A percentile compares a stretch with the other conserved stretches of the same genome.
These are phyloP conservation scores for Coniferiporia sulphurascens DNA, from an alignment of 1,284 basidiomycete species.

Conservation along the genomic window DNA sequence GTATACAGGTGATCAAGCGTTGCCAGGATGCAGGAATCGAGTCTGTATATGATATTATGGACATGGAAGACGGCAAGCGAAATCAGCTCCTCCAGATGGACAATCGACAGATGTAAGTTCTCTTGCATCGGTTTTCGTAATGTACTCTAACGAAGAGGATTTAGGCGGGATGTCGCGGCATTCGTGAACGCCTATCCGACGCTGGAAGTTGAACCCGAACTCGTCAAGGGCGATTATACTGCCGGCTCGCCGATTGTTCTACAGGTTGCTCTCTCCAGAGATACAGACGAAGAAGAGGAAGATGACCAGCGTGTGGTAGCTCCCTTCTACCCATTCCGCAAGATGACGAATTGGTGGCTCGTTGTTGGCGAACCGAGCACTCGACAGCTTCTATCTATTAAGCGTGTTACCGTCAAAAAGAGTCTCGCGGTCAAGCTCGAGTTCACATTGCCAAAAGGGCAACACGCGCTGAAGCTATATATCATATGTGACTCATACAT, in stretches of 20 bases:
- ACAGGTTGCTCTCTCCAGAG: conserved; percentile 75
- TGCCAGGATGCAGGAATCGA: conserved; percentile 81
- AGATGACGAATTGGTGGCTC: conserved; percentile 97
- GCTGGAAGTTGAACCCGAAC: conserved; percentile 80
- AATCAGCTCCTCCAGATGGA: conserved; percentile 84
- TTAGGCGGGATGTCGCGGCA: conserved; percentile 80
- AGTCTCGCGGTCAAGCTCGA: conserved; percentile 82
- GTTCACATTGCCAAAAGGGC: conserved; percentile 82
- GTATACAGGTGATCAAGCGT: conserved; percentile 65
- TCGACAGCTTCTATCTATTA: conserved; percentile 86
- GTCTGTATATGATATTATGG: conserved; percentile 94
- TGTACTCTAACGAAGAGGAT: conserved; percentile 23
- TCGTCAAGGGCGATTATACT: conserved; percentile 81
- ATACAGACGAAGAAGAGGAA: conserved; percentile 71
- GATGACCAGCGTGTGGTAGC: conserved; percentile 81
- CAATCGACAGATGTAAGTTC: conserved; percentile 74
- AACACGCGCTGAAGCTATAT: conserved; percentile 80
- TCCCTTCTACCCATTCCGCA: conserved; percentile 87
- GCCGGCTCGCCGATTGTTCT: conserved; percentile 82
- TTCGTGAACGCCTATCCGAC: conserved; percentile 96
- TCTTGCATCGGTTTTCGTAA: not conserved
- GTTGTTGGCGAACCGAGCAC: conserved; percentile 81
- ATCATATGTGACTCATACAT: conserved; percentile 92
- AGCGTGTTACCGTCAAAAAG: conserved; percentile 86
- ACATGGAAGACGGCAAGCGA: conserved; percentile 89